Evolutionary conservation across 2,329 filamentous ascomycete genomes (phyloP).

Genomic region (Ilyonectria robusta): DNA sequence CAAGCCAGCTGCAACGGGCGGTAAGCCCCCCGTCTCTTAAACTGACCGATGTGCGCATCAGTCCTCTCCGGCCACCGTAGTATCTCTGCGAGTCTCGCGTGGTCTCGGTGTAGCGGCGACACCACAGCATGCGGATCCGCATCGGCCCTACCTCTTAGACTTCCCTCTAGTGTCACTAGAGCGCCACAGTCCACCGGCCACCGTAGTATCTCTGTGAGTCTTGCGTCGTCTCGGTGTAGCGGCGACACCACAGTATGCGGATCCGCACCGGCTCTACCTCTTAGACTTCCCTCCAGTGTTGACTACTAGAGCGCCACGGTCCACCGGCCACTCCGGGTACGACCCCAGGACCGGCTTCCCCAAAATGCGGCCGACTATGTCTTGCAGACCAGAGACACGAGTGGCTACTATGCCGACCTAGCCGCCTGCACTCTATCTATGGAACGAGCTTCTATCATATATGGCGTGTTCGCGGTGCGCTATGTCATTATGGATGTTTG

Average conservation of each 20-base stretch:
- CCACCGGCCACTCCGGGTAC: not conserved
- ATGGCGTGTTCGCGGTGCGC: not conserved
- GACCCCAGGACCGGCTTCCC: not conserved
- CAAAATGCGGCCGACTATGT: not conserved
- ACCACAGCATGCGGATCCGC: not conserved
- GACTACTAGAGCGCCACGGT: not conserved
- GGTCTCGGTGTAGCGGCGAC: not conserved
- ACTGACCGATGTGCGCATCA: not conserved
- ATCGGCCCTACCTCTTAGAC: not conserved
- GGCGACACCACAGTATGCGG: not conserved
- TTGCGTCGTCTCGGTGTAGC: not conserved
- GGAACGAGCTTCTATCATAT: not conserved
- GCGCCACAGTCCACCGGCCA: conserved; percentile 1
- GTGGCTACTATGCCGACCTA: not conserved
- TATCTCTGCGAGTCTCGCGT: not conserved
- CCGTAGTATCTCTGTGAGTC: too few relatives aligned
- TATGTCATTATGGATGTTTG: not conserved
- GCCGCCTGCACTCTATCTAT: conserved; percentile 1
- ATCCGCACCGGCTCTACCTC: not conserved
- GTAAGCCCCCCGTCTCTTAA: not conserved
- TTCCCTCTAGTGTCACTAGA: not conserved
- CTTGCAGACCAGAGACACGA: not conserved
- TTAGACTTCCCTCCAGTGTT: not conserved
- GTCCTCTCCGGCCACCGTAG: not conserved
- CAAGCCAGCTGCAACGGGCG: not conserved